Base-by-base conservation (phyloP, 75 land plant genomes). In the Ceratopteris richardii region DNA sequence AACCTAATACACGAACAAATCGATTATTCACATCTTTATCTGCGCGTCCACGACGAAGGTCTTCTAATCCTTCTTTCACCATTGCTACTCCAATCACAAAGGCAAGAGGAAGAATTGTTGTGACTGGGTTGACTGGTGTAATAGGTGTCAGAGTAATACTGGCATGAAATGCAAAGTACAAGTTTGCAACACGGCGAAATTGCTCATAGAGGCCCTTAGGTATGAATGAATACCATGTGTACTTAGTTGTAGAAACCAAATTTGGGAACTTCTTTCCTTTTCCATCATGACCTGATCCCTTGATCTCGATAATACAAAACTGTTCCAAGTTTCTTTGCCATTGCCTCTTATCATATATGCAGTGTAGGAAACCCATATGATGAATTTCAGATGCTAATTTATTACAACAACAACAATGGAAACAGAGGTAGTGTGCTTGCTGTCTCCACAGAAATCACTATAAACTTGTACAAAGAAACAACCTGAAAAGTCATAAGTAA, bases 81-180 rank as follows among this genome's bases (percentile, higher is more conserved):
- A 56, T 78, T n/a, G 79, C 50, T 9, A 77, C 48, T 21, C 58
- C 56, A 58, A 77, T 30, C 16, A 72, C 63, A 58, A 76, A 75
- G 31, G 56, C 29, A 44, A 77, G 48, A 31, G 80, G 80, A 20
- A 74, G 25, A 47, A 77, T 51, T 1, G 79, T 75, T 11, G 67
- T 44, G 0, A 31, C 27, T 40, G 65, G 54, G 29, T 63, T 68
- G 30, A 67, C 62, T 33, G 80, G 71, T 16, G 80, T 56, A 28
- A 77, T 26, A 44, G 80, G 80, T 47, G 77, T 68, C 19, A 77
- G 64, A 27, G 79, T 51, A 24, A 77, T 36, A 28, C 54, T 43
- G 12, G 63, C 56, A 63, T 77, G 79, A 41, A 75, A 36, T 29
- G 69, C 37, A 42, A 77, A 77, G 65, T 77, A 77, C 29, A 68